Evolutionary conservation across 345 rosid species (phyloP), one percentile per base, ranked within the genome.

Genomic region (Syzygium aromaticum): DNA sequence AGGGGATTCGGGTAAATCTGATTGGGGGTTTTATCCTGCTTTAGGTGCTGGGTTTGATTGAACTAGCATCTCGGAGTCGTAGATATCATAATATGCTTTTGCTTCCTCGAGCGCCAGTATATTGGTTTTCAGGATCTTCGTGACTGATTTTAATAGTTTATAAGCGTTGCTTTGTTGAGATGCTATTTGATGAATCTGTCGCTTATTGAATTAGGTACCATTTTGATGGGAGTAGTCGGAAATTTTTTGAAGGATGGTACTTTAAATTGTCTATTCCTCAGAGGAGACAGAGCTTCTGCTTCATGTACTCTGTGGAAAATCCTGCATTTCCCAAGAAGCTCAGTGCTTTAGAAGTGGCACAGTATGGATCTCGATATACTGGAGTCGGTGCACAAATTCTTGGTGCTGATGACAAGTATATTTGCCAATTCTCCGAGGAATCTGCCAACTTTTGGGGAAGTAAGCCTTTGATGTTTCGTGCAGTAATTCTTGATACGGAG

Each of bases 331-430:
- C 86, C 51, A 91, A 89, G 84, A 93, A 89, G 57, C 84, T 95
- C 88, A 91, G 94, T 16, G 88, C 93, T 5, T 87, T 94, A 49
- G 99, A 97, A 27, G 51, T 52, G 77, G 92, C 89, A 64, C 94
- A 92, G 59, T 88, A 95, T 59, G 99, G 99, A 85, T 89, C 95
- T 17, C 89, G 98, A 84, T 94, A 89, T 89, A 94, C 97, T 15
- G 99, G 99, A 73, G 98, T 95, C 38, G 98, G 97, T 87, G 98
- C 98, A 61, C 99, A 97, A 90, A 95, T 97, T 89, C 98, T 96
- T 87, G 99, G 99, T 21, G 96, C 98, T 90, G 86, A 92, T 90
- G 98, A 95, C 89, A 94, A 97, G 90, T 96, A 95, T 88, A 89
- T 96, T 85, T 96, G 98, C 84, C 99, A 94, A 86, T 95, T 89